Evolutionary conservation across 2,329 filamentous ascomycete genomes (phyloP).

Genomic region (Talaromyces sp.): DNA sequence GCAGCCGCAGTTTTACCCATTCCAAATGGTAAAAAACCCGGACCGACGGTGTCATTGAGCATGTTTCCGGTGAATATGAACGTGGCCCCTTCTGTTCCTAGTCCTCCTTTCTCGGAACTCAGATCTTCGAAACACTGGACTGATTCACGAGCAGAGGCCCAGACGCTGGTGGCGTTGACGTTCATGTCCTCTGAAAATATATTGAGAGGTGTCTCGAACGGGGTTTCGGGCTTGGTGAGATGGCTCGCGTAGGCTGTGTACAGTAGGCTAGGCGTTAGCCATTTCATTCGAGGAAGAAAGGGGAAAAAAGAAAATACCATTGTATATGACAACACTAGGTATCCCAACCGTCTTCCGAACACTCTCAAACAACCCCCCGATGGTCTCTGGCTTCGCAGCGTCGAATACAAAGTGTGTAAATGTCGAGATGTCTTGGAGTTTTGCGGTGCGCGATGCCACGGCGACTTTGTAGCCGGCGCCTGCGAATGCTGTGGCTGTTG

Average conservation of each 20-base stretch:
- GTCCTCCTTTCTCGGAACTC: neutral
- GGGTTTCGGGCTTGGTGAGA: neutral
- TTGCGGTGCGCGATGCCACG: neutral
- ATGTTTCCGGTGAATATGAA: slow-evolving; percentile 1
- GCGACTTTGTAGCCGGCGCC: neutral
- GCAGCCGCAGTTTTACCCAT: neutral
- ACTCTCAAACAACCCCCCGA: neutral
- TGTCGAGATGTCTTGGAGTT: neutral
- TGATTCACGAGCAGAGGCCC: neutral
- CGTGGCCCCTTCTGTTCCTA: neutral
- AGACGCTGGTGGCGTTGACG: neutral
- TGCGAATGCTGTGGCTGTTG: neutral
- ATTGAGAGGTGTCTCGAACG: neutral
- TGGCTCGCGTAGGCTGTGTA: neutral
- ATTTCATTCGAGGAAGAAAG: neutral
- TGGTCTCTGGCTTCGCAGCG: neutral
- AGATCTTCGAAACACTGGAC: slow-evolving; percentile 1
- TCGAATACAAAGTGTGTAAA: slow-evolving; percentile 2
- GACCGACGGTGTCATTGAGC: neutral
- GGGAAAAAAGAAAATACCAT: neutral
- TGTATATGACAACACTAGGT: slow-evolving; percentile 2
- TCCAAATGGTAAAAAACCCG: slow-evolving; percentile 1
- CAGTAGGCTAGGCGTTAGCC: neutral
- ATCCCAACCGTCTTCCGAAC: neutral
- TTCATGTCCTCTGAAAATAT: neutral